Evolutionary conservation across 306 rosid genomes (phyloP).

Genomic region (Quercus variabilis): DNA sequence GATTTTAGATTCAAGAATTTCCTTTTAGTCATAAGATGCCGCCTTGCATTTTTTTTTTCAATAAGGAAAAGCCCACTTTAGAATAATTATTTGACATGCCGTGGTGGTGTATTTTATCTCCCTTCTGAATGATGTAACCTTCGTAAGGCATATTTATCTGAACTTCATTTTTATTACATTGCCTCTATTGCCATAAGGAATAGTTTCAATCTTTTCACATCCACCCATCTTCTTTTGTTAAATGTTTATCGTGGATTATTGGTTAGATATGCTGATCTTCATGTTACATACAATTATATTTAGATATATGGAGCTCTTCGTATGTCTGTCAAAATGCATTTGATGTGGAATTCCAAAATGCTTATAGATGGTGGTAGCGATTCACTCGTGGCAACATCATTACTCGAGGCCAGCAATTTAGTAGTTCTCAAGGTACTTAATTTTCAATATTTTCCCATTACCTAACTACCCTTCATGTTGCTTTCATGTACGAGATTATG

Average conservation of each 20-base stretch:
- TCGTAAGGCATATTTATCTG: background rate
- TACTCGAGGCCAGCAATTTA: conserved; percentile 93
- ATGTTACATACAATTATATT: conserved; percentile 1
- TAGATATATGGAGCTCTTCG: conserved; percentile 98
- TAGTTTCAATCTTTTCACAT: background rate
- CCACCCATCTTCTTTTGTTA: background rate
- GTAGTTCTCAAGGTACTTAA: conserved; percentile 84
- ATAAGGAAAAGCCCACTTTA: background rate
- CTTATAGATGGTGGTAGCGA: conserved; percentile 72
- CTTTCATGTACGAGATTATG: conserved; percentile 19
- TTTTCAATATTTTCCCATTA: conserved; percentile 20
- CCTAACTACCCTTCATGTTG: conserved; percentile 16
- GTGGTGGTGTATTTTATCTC: background rate
- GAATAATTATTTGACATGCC: background rate
- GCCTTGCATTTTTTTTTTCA: background rate
- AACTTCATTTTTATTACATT: background rate
- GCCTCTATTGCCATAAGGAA: background rate
- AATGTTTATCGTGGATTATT: conserved; percentile 1
- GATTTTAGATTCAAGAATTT: background rate
- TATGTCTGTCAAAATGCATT: conserved; percentile 89
- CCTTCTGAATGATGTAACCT: background rate
- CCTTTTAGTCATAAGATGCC: background rate
- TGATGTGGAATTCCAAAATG: conserved; percentile 89
- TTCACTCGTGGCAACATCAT: conserved; percentile 71
- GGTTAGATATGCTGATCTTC: background rate